Evolutionary conservation across 441 rosid species (phyloP).

Genomic region (Erysimum cheiri): DNA sequence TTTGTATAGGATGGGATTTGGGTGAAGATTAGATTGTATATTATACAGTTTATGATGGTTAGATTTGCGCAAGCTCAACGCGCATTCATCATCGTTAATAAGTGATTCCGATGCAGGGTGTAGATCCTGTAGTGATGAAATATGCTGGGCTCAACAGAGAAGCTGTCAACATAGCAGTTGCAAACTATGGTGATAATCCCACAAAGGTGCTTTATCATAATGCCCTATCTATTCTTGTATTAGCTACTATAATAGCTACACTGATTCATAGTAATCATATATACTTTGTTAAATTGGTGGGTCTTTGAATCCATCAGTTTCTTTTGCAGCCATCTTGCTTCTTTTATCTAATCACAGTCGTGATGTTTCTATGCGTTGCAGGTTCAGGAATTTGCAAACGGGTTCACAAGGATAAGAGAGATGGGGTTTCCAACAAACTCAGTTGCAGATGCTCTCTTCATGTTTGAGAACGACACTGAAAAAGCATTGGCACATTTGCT

Average conservation of each 20-base stretch:
- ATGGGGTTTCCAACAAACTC: conserved; percentile 84
- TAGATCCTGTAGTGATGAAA: conserved; percentile 72
- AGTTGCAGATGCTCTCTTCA: conserved; percentile 67
- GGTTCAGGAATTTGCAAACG: conserved; percentile 79
- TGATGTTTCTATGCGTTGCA: conserved; percentile 28
- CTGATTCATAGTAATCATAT: not conserved
- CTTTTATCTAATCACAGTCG: not conserved
- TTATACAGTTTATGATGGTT: conserved; percentile 10
- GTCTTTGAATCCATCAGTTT: not conserved
- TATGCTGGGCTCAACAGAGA: conserved; percentile 79
- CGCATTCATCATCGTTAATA: not conserved
- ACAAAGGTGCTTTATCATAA: conserved; percentile 58
- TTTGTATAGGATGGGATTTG: conserved; percentile 7
- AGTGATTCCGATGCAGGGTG: conserved; percentile 53
- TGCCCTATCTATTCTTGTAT: not conserved
- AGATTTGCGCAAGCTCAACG: not conserved
- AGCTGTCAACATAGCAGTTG: conserved; percentile 78
- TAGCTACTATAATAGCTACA: conserved; percentile 1
- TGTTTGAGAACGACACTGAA: conserved; percentile 75
- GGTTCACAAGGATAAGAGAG: conserved; percentile 63
- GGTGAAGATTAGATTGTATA: not conserved
- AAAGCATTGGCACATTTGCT: conserved; percentile 83
- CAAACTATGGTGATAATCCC: conserved; percentile 88
- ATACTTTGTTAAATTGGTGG: not conserved
- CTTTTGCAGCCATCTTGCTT: not conserved